Conservation (phyloP, 441 rosid species). For the Dalechampia spathulata region DNA sequence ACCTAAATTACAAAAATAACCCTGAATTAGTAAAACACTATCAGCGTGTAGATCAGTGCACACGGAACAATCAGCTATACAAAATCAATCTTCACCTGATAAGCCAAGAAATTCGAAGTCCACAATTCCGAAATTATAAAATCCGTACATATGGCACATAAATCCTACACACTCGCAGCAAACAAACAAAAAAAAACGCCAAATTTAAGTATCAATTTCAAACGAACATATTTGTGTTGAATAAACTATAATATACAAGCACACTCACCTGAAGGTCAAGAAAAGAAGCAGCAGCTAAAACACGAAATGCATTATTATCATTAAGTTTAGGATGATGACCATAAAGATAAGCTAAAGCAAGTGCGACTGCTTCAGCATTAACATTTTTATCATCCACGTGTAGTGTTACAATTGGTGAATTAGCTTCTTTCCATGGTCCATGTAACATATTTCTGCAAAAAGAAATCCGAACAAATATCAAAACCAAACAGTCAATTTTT, state of each 20-base stretch:
- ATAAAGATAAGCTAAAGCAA: slow-evolving; percentile 79
- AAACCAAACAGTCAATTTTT: background rate
- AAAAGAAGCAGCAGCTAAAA: slow-evolving; percentile 91
- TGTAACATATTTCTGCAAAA: slow-evolving; percentile 76
- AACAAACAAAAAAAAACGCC: background rate
- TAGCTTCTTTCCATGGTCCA: slow-evolving; percentile 97
- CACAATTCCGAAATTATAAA: slow-evolving; percentile 82
- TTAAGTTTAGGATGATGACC: slow-evolving; percentile 89
- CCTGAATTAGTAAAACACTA: background rate
- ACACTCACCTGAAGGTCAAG: slow-evolving; percentile 99
- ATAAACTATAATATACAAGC: no score
- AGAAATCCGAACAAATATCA: background rate
- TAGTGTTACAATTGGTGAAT: slow-evolving; percentile 63
- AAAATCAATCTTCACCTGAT: slow-evolving; percentile 52
- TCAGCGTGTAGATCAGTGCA: background rate
- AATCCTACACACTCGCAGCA: slow-evolving; percentile 51
- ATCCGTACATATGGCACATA: slow-evolving; percentile 91
- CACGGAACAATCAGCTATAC: background rate
- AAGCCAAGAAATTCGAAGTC: slow-evolving; percentile 85
- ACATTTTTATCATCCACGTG: slow-evolving; percentile 92
- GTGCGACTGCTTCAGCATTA: slow-evolving; percentile 67
- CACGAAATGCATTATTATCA: slow-evolving; percentile 86
- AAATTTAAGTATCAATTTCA: background rate
- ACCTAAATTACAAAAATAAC: slow-evolving; percentile 39
- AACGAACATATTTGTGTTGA: no score